Evolutionary conservation across 352 stramenopile species (phyloP), one percentile per base, ranked within the genome.

Genomic region (Phytophthora capsici): DNA sequence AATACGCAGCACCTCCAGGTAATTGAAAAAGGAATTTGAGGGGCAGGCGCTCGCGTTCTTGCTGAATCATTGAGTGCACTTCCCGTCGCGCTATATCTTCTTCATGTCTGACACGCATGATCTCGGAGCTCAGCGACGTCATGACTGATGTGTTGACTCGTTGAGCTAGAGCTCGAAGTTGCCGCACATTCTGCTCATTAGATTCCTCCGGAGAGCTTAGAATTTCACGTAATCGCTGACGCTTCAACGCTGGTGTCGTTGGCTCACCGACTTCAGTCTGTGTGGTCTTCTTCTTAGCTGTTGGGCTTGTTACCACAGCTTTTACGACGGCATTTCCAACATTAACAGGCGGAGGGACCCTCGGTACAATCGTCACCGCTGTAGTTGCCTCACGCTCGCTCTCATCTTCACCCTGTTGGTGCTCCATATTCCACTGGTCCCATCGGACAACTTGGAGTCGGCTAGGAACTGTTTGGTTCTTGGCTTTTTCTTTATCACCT

Each of bases 11-110:
- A 9, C 88, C 88, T 1, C 88, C 88, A 3, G 86, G 86, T 7
- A 94, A 52, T 40, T 91, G 75, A 34, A 93, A 95, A n/a, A 94
- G 72, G 57, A 92, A 95, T 44, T 87, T 86, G 12, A 94, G 74
- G 9, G 87, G 85, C 23, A 95, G 60, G 7, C 75, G 64, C 45
- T 93, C 84, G 10, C 80, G 75, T 43, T 91, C 67, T 12, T 71
- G 52, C 30, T 87, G 74, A 55, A 95, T 93, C 37, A 78, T 72
- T 6, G 69, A 62, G 26, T 80, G 70, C 48, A 84, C 78, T n/a
- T 76, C 57, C 13, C 71, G 61, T 1, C 78, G 80, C 43, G 82
- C 55, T 1, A 63, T 63, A 7, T 55, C 53, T 28, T 91, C 84
- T 30, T 86, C 66, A 6, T 71, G 49, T 2, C 68, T 60, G 2